Conservation (phyloP, 495 filamentous ascomycete species). For the Aspergillus bridgeri region DNA sequence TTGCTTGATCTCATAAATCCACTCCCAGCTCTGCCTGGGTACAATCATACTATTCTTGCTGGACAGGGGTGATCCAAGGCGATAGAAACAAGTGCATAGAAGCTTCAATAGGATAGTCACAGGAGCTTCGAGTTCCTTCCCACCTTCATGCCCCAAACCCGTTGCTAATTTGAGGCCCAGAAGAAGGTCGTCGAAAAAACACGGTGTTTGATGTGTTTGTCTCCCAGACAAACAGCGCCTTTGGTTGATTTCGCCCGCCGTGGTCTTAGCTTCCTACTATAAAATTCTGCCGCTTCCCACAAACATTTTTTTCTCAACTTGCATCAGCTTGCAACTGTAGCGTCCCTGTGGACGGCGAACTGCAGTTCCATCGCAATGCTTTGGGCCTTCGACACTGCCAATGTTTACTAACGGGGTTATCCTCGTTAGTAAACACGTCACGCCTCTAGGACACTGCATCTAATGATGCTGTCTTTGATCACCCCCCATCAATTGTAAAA, state of each 20-base stretch:
- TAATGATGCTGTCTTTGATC: not conserved
- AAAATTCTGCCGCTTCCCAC: conserved; percentile 32
- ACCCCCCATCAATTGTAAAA: conserved; percentile 13
- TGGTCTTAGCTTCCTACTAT: conserved; percentile 12
- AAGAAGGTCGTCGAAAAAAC: too few species aligned
- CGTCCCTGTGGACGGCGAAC: conserved; percentile 7
- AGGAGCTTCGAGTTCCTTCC: too few species aligned
- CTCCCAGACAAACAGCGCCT: conserved; percentile 16
- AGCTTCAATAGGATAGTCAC: not conserved
- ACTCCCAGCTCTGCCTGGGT: not conserved
- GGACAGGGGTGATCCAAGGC: not conserved
- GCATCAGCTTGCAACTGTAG: conserved; percentile 22
- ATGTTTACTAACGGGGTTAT: not conserved
- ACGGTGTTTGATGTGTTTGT: conserved; percentile 10
- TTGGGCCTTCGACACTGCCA: not conserved
- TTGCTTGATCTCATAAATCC: not conserved
- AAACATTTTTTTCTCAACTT: conserved; percentile 32
- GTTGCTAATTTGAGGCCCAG: too few species aligned
- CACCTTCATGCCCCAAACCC: too few species aligned
- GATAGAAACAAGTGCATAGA: not conserved
- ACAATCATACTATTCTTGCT: not conserved
- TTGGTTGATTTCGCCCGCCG: conserved; percentile 13
- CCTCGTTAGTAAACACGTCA: not conserved
- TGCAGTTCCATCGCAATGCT: conserved; percentile 8
- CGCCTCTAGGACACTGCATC: conserved; percentile 2